These are phyloP conservation scores for Loxodes magnus DNA, from an alignment of 73 alveolate genomes.

Conservation along the genomic window DNA sequence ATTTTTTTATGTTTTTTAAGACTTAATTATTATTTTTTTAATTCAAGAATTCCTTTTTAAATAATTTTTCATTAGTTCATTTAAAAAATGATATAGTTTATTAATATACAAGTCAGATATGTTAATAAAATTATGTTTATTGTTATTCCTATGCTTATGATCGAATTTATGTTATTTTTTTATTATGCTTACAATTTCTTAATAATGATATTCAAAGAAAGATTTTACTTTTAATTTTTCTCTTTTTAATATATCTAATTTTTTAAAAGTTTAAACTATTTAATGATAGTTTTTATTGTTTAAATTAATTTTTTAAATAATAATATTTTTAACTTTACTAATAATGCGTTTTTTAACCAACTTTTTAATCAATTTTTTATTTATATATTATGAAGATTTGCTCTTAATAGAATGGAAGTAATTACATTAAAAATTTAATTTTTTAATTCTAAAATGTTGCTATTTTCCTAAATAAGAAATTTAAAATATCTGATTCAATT, in stretches of 20 bases:
- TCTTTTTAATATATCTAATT: too few species aligned
- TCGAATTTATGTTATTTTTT: background rate
- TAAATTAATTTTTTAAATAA: background rate
- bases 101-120: background rate
- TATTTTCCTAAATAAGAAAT: too few species aligned
- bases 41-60: background rate
- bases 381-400: too few species aligned
- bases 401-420: background rate
- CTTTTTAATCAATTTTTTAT: too few species aligned
- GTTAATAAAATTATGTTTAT: background rate
- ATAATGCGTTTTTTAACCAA: too few species aligned
- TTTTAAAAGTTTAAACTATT: background rate
- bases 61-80: background rate
- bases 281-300: background rate
- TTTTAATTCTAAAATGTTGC: background rate
- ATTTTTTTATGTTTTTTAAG: too few species aligned
- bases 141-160: background rate
- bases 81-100: background rate
- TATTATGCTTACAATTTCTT: background rate
- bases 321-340: too few species aligned
- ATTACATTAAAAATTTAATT: too few species aligned
- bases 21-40: too few species aligned
- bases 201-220: background rate
- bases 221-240: too few species aligned
- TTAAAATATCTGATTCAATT: too few species aligned